phyloP scores from a whole-genome alignment of 805 yeast species.

The Yarrowia porcina region DNA sequence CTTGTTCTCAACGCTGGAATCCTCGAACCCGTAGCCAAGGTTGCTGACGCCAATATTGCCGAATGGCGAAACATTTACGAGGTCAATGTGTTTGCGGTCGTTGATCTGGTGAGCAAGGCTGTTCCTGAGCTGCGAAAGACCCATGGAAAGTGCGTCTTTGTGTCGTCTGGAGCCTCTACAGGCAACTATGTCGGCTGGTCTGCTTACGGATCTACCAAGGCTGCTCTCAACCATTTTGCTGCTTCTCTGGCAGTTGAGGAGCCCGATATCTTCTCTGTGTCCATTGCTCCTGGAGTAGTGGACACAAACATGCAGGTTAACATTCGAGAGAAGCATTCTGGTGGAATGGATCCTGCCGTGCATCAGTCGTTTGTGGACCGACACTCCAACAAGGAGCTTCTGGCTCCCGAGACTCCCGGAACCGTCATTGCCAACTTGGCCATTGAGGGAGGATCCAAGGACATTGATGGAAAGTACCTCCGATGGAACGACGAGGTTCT shows the following conservation, averaged over 20 bases:
- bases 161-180: constrained; percentile 84
- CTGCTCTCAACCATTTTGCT: constrained; percentile 80
- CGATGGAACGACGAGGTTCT: constrained; percentile 45
- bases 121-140: constrained; percentile 56
- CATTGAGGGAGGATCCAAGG: constrained; percentile 51
- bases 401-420: constrained; percentile 73
- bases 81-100: constrained; percentile 73
- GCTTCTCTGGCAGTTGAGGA: constrained; percentile 67
- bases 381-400: constrained; percentile 53
- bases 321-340: constrained; percentile 62
- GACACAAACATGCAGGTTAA: constrained; percentile 84
- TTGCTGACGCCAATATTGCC: constrained; percentile 49
- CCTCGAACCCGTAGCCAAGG: constrained; percentile 66
- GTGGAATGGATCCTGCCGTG: constrained; percentile 58
- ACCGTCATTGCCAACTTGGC: constrained; percentile 65
- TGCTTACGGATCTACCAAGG: constrained; percentile 88
- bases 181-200: constrained; percentile 74
- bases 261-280: constrained; percentile 52
- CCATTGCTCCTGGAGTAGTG: constrained; percentile 94
- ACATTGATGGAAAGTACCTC: constrained; percentile 63
- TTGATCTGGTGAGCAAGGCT: constrained; percentile 51
- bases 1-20: constrained; percentile 71
- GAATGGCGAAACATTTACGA: constrained; percentile 67
- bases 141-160: constrained; percentile 68
- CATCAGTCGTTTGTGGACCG: constrained; percentile 62